phyloP scores from a whole-genome alignment of 2,329 filamentous ascomycete species.

The Fusarium hainanense region DNA sequence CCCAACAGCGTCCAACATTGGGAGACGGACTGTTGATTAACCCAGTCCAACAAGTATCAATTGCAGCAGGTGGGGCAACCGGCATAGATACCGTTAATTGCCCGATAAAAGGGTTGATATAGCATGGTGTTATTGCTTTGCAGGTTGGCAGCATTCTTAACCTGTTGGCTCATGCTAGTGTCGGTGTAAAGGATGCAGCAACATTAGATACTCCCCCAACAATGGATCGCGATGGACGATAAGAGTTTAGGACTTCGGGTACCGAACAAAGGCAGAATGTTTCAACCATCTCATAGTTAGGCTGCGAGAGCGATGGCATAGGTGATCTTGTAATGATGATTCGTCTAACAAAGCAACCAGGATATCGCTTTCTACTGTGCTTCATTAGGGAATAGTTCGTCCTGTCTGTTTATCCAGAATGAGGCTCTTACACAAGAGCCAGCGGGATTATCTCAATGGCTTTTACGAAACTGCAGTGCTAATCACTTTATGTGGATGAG shows the following conservation, averaged over 20 bases:
- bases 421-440: not conserved
- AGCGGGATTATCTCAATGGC: not conserved
- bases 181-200: constrained; percentile 1
- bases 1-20: constrained; percentile 25
- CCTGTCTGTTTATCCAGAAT: not conserved
- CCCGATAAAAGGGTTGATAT: not conserved
- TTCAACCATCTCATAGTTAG: not conserved
- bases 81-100: not conserved
- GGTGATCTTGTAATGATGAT: not conserved
- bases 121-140: not conserved
- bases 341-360: not conserved
- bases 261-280: not conserved
- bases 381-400: not conserved
- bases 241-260: not conserved
- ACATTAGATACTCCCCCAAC: not conserved
- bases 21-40: constrained; percentile 9
- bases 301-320: not conserved
- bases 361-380: too few species aligned
- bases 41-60: constrained; percentile 14
- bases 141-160: not conserved
- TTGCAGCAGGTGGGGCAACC: not conserved
- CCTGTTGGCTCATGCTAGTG: not conserved
- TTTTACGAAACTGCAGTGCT: not conserved
- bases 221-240: not conserved
- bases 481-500: not conserved